phyloP scores from a whole-genome alignment of 345 rosid genomes.

The Eucalyptus pauciflora region DNA sequence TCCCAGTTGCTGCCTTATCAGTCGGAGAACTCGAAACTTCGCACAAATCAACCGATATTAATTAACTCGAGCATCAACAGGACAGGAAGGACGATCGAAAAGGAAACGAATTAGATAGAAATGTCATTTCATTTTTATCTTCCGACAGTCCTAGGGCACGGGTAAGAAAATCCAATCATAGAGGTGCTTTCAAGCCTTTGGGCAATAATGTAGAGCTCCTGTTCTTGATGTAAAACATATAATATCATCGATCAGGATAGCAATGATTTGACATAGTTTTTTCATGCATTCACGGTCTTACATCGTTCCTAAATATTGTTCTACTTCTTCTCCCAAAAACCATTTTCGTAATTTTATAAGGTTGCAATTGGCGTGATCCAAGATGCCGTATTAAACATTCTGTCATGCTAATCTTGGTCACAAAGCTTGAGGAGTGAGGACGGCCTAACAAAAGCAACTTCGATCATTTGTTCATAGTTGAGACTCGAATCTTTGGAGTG shows the following conservation, averaged over 20 bases:
- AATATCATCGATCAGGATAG: background rate
- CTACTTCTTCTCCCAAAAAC: background rate
- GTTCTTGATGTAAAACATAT: background rate
- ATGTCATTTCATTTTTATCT: background rate
- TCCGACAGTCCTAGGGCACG: background rate
- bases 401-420: background rate
- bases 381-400: background rate
- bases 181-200: background rate
- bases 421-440: background rate
- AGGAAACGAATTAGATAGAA: background rate
- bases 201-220: background rate
- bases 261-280: background rate
- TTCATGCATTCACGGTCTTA: background rate
- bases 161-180: background rate
- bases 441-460: background rate
- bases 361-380: background rate
- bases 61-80: background rate
- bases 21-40: background rate
- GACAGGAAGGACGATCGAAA: background rate
- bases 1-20: background rate
- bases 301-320: background rate
- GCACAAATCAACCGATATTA: background rate
- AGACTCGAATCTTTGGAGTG: too few species aligned
- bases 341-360: background rate
- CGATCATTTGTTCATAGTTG: fast-evolving